Base-by-base conservation (phyloP, 768 basidiomycete genomes). In the Paxillus rubicundulus region DNA sequence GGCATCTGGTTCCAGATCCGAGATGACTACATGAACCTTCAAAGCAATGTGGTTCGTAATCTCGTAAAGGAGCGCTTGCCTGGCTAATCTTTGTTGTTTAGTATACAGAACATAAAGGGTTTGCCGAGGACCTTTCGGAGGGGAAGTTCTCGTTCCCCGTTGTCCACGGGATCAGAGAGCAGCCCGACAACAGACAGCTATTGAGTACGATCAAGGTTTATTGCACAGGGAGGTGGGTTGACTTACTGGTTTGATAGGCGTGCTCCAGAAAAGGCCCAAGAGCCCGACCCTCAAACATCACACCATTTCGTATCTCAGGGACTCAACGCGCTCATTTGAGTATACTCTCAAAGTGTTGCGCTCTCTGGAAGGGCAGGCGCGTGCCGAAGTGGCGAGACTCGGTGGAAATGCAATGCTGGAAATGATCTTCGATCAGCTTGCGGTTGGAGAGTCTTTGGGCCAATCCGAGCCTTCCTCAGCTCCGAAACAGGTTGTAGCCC, bases 111-210 rank as follows among this genome's bases (percentile, higher is more conserved):
- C 89, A 87, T 66, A 91, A 91, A 65, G 89, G 89, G 2, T 96
- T 91, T 67, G 90, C 89, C 0, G 95, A 98, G 70, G 96, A 98
- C 65, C 75, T 98, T 13, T 87, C 91, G 0, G 96, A 98, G 72
- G 96, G 96, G 7, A 98, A 98, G 69, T 98, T 98, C 74, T 95
- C 92, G 4, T 98, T 98, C 72, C 95, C 94, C 0, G 78, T 98
- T 30, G 86, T 98, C 1, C 96, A 98, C 67, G 85, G 89, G 17
- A 86, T 98, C 43, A 84, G 88, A 28, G 81, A 89, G 7, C 84
- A 93, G 64, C 77, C 74, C 10, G 78, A 84, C 1, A 92, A 92
- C 69, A 79, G 84, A 32, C 87, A 87, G 68, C 78, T 98, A 32
- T 76, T 97, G 49, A 95, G 94, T 95, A 60, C 55, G 87, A 74